A percentile compares a stretch with the other conserved stretches of the same genome.
Evolutionary conservation across 164 flowering plant genomes (phyloP).

Genomic region (Brasenia schreberi): DNA sequence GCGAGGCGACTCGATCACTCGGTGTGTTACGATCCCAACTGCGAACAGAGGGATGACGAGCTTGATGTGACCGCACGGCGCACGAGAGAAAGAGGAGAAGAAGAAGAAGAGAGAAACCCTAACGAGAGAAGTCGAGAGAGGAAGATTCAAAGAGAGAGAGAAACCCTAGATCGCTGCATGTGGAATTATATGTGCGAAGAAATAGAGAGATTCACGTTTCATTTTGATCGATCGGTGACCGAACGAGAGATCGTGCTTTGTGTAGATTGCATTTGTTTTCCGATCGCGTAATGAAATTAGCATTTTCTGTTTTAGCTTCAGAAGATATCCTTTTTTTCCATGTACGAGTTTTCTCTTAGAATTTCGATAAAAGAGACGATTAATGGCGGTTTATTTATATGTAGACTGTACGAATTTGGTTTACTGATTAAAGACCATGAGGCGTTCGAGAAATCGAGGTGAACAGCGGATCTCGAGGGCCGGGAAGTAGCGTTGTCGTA

Average conservation of each 20-base stretch:
- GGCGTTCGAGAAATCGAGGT: neutral
- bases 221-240: neutral
- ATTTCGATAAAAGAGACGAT: neutral
- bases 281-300: neutral
- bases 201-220: neutral
- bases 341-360: neutral
- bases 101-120: neutral
- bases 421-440: neutral
- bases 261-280: neutral
- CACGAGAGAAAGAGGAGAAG: neutral
- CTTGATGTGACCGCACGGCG: neutral
- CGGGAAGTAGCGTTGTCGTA: neutral
- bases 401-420: neutral
- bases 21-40: neutral
- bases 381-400: neutral
- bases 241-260: neutral
- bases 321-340: neutral
- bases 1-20: neutral
- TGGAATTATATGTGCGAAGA: neutral
- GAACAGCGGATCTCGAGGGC: neutral
- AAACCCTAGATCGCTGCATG: neutral
- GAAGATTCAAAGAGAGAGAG: neutral
- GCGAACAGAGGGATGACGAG: neutral
- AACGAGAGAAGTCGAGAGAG: neutral
- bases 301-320: neutral